Evolutionary conservation across 2,329 filamentous ascomycete genomes (phyloP).

Genomic region (Byssochlamys sp.): DNA sequence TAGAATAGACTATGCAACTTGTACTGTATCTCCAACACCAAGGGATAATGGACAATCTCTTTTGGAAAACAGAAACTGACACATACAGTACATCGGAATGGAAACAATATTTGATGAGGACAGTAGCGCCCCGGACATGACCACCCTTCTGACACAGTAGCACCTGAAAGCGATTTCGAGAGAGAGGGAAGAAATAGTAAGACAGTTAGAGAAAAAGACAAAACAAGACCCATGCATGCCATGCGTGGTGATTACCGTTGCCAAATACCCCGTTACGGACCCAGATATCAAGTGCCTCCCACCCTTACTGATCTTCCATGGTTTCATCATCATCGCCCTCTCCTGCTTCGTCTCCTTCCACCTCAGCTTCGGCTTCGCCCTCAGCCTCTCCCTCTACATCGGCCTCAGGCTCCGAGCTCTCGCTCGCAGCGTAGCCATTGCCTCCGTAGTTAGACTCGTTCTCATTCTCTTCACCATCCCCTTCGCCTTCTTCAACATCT

Average conservation of each 20-base stretch:
- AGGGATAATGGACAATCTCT: not conserved
- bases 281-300: constrained; percentile 5
- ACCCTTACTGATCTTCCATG: constrained; percentile 18
- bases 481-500: constrained; percentile 22
- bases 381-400: constrained; percentile 13
- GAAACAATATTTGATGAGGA: not conserved
- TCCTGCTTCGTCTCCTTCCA: constrained; percentile 6
- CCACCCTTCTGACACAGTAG: not conserved
- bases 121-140: not conserved
- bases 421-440: constrained; percentile 25
- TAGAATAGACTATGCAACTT: too few species aligned
- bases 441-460: constrained; percentile 23
- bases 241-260: not conserved
- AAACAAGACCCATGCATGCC: constrained; percentile 3
- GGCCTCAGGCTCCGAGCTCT: constrained; percentile 8
- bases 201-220: constrained; percentile 1
- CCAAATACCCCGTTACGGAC: not conserved
- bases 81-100: not conserved
- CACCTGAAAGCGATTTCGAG: not conserved
- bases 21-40: too few species aligned
- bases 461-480: constrained; percentile 20
- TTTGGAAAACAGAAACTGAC: not conserved
- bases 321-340: constrained; percentile 6
- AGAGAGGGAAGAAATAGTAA: not conserved
- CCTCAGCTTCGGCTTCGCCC: constrained; percentile 14